Base-by-base conservation (phyloP, 192 early-diverging fungal species). In the Coemansia sp. region DNA sequence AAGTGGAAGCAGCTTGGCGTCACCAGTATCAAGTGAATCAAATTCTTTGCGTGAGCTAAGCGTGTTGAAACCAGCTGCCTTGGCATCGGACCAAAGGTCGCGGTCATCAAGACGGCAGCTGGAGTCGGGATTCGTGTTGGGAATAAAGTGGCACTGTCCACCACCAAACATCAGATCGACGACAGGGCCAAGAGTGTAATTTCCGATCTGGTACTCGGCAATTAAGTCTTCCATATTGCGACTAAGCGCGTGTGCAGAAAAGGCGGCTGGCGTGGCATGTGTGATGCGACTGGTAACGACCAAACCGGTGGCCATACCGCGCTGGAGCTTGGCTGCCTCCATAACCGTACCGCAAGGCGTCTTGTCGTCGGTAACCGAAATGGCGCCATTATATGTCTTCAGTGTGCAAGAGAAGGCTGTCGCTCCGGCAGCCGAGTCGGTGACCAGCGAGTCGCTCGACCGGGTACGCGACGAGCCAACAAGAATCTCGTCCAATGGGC, bases 361-460 rank as follows among this genome's bases (percentile, higher is more conserved):
- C 22, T 86, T 81, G 63, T 89, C 84, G 12, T 54, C 54, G 9
- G 33, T 80, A 72, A 94, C 93, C 58, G 77, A 92, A 57, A 99
- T 93, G 11, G 91, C 97, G 30, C 88, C 90, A 71, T 99, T 99
- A 77, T 93, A 97, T 2, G 92, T 81, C 74, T 99, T 99, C 25
- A 86, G 65, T 13, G 79, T 86, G 68, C 95, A 98, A 14, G 93
- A 82, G 62, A 92, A 98, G 2, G 97, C 97, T 1, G 97, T 99
- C 0, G 95, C 97, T 9, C 95, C 97, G 22, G 97, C 95, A 10
- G 97, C 97, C 40, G 90, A 92, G 74, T 99, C 97, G 0, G 97
- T 99, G 6, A 99, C 84, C 24, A 96, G 73, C 39, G 88, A 89
- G 73, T 61, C 55, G 47, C 84, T 85, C 41, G 89, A 91, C 42